phyloP scores from a whole-genome alignment of 148 eudicot genomes.

The Tetragonia tetragonoides region DNA sequence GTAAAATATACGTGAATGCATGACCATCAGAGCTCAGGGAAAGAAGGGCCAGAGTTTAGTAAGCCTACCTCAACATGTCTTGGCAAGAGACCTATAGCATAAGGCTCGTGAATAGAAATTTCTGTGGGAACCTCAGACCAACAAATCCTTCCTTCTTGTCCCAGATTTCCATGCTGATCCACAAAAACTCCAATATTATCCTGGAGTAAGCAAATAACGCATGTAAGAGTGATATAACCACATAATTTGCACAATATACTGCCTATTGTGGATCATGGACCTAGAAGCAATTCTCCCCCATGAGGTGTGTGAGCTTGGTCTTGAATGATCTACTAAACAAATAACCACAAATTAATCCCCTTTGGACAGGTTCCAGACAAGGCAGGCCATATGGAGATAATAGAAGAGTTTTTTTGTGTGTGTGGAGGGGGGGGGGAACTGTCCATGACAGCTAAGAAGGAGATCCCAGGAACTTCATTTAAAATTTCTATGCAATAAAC shows the following conservation, averaged over 20 bases:
- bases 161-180: conserved; percentile 94
- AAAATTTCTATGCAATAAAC: not conserved
- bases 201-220: conserved; percentile 43
- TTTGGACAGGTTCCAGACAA: not conserved
- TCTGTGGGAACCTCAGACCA: conserved; percentile 95
- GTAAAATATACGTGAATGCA: conserved; percentile 7
- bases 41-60: not conserved
- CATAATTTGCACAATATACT: not conserved
- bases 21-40: not conserved
- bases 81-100: conserved; percentile 86
- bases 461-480: not conserved
- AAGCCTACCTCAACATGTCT: conserved; percentile 84
- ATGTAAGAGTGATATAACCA: conserved; percentile 12
- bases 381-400: not conserved
- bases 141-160: conserved; percentile 87
- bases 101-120: conserved; percentile 80
- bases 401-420: too few relatives aligned
- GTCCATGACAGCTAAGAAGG: not conserved
- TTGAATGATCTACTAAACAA: not conserved
- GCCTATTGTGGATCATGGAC: not conserved
- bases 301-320: not conserved
- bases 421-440: not conserved
- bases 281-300: conserved; percentile 1
- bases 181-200: conserved; percentile 96
- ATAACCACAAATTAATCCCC: not conserved